Base-by-base conservation (phyloP, 768 basidiomycete species). In the Gymnopilus junonius region DNA sequence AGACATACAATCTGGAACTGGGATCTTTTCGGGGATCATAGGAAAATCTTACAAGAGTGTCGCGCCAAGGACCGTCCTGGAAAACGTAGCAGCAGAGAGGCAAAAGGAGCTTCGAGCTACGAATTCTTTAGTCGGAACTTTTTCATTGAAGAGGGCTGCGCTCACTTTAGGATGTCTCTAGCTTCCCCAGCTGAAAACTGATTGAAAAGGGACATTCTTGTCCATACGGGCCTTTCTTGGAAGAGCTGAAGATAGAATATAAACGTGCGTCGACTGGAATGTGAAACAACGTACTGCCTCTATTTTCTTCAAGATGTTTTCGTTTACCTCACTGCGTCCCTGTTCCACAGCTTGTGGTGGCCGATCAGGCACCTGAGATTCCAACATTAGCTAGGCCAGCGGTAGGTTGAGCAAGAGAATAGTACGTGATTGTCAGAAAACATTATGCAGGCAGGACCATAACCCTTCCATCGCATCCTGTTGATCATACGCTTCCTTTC, bases 61-160 rank as follows among this genome's bases (percentile, higher is more conserved):
- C 96, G 40, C 94, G 84, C 90, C 92, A 99, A 2, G 96, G 95
- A 0, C 97, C 97, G 67, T 97, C 96, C 67, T 90, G 86, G 71
- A 98, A 96, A 8, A 92, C 90, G 70, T 96, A 99, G 58, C 89
- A 90, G 3, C 91, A 86, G 5, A 92, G 76, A 3, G 95, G 91
- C 17, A 97, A 83, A 15, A 95, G 81, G 6, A 87, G 76, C 72
- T 96, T 97, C 12, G 92, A 91, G 63, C 95, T 97, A 25, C 14
- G 15, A 20, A 39, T 8, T 17, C 31, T 25, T 40, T 23, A n/a
- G 39, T 54, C 25, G 20, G n/a, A 29, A 7, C 23, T 29, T 20
- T 20, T 12, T 11, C 35, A 23, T 39, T 29, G 37, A 15, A 21
- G 55, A 56, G 8, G 50, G 35, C 31, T 40, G 3, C 8, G 69